phyloP scores from a whole-genome alignment of 345 rosid species.

The Salix exigua region DNA sequence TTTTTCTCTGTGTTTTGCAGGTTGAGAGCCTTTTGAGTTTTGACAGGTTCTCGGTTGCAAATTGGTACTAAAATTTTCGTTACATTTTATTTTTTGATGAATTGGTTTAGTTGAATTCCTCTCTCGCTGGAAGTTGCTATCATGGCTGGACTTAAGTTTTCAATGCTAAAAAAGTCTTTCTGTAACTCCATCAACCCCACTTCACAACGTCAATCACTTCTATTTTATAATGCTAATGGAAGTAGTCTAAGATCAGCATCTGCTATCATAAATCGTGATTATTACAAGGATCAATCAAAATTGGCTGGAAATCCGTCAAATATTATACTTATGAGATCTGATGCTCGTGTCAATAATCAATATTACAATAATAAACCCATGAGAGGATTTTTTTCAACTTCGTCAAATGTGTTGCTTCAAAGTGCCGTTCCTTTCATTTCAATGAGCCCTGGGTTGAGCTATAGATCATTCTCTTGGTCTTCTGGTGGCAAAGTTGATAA shows the following conservation, averaged over 20 bases:
- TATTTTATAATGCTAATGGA: constrained; percentile 15
- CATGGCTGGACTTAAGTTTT: constrained; percentile 49
- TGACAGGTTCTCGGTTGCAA: constrained; percentile 5
- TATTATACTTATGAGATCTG: constrained; percentile 11
- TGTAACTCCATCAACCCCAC: constrained; percentile 23
- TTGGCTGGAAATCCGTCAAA: constrained; percentile 17
- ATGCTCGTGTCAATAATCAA: neutral
- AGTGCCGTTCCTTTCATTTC: constrained; percentile 30
- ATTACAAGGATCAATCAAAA: constrained; percentile 10
- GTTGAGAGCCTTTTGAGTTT: constrained; percentile 2
- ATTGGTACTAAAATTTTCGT: neutral
- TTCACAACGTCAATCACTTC: constrained; percentile 14
- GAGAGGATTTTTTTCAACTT: constrained; percentile 16
- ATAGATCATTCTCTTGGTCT: constrained; percentile 35
- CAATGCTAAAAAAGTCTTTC: constrained; percentile 32
- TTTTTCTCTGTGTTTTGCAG: constrained; percentile 1
- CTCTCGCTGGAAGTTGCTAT: neutral
- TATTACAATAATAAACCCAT: constrained; percentile 17
- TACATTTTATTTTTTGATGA: neutral
- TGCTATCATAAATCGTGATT: constrained; percentile 11
- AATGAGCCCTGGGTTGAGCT: constrained; percentile 23
- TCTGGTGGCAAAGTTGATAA: constrained; percentile 47
- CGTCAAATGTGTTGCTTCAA: constrained; percentile 13
- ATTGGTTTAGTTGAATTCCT: neutral
- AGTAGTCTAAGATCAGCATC: constrained; percentile 16